These are phyloP conservation scores for Fusarium pilosicola DNA, from an alignment of 2,329 filamentous ascomycete genomes.

Conservation along the genomic window DNA sequence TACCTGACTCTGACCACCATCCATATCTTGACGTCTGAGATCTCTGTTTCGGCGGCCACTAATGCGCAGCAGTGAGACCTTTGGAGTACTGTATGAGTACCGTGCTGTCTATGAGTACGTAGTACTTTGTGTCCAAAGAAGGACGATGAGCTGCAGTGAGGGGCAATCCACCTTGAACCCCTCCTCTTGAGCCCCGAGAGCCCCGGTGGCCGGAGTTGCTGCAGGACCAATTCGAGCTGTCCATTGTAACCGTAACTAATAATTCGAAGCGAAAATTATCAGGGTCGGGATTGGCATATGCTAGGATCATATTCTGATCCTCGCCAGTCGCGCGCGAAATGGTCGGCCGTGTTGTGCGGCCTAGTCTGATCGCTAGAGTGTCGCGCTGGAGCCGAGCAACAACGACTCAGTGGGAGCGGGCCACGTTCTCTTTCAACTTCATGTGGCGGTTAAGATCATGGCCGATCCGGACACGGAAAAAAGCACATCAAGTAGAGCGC, in stretches of 20 bases:
- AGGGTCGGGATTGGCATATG: slow-evolving; percentile 29
- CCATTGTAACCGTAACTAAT: slow-evolving; percentile 31
- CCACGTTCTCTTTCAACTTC: slow-evolving; percentile 45
- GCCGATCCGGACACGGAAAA: slow-evolving; percentile 27
- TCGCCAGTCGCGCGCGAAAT: slow-evolving; percentile 40
- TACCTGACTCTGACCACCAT: slow-evolving; percentile 43
- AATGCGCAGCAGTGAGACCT: slow-evolving; percentile 46
- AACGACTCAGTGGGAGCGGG: slow-evolving; percentile 45
- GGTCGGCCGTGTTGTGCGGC: slow-evolving; percentile 38
- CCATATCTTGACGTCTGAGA: slow-evolving; percentile 46
- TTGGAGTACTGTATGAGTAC: slow-evolving; percentile 30
- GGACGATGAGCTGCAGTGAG: slow-evolving; percentile 32
- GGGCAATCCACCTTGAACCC: slow-evolving; percentile 35
- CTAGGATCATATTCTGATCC: slow-evolving; percentile 28
- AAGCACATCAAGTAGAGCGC: slow-evolving; percentile 25
- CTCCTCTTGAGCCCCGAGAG: slow-evolving; percentile 28
- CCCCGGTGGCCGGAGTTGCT: slow-evolving; percentile 32
- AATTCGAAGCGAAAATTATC: slow-evolving; percentile 40
- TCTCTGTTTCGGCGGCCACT: slow-evolving; percentile 48
- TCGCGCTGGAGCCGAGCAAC: slow-evolving; percentile 37
- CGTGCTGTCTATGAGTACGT: slow-evolving; percentile 32
- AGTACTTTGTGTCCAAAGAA: slow-evolving; percentile 20
- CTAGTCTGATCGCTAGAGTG: slow-evolving; percentile 35
- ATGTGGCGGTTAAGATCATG: slow-evolving; percentile 42
- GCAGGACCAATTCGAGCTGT: slow-evolving; percentile 32